Base-by-base conservation (phyloP, 2,329 filamentous ascomycete genomes). In the Colletotrichum nymphaeae region DNA sequence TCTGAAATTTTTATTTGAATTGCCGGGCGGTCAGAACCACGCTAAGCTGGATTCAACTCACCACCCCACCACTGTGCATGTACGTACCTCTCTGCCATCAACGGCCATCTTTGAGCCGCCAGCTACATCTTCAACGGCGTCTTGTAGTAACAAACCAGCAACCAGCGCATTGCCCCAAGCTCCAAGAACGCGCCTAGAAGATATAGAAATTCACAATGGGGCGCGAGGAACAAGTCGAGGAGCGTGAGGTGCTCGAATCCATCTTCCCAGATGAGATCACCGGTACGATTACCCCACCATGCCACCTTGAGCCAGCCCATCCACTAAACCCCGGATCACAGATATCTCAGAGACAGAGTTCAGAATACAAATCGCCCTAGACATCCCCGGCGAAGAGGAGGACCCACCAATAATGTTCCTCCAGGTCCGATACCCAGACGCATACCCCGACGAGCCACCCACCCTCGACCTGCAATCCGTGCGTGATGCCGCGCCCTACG, bases 231-330 rank as follows among this genome's bases (percentile, higher is more conserved):
- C 97, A 99, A 83, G 86, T 92, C 76, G 97, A 99, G 86, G 97
- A 99, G 89, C 93, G 95, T 75, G 97, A 99, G 84, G 96, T 99
- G 78, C 94, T 99, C 81, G 95, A 97, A 81, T 98, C 96, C 74
- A 99, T 99, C 80, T 99, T 98, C 78, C 95, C 97, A 1, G 96
- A 99, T 74, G 97, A 99, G 86, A 98, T 99, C 78, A 96, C 93
- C 89, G 93, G 95, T 96, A 80, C 60, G 83, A 75, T 58, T 67
- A 67, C 74, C 74, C 74, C 74, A 63, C 74, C 73, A 75, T 35
- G 30, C 59, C 60, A 68, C 19, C 55, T 26, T 30, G 9, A 28
- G 53, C 65, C 42, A 26, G 19, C 35, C 28, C 30, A 24, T 56
- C 63, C 58, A 56, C 69, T 74, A 37, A 74, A 22, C 58, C 52